phyloP scores from a whole-genome alignment of 2,329 filamentous ascomycete species.

The Beauveria sp. region DNA sequence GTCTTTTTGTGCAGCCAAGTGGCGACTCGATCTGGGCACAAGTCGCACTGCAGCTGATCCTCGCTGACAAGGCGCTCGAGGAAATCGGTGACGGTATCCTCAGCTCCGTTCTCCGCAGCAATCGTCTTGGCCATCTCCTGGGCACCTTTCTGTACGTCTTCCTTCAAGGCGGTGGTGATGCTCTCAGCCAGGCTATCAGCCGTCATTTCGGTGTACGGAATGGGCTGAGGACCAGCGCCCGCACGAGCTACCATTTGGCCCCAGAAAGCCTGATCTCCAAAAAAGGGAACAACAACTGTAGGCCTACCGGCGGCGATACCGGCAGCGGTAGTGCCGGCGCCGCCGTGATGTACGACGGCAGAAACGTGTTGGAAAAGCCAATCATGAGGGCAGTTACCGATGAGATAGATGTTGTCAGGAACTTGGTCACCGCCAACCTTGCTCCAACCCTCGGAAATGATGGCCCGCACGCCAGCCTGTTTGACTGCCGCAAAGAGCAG shows the following conservation, averaged over 20 bases:
- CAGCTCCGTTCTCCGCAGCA: constrained; percentile 44
- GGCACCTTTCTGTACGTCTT: constrained; percentile 32
- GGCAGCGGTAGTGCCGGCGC: constrained; percentile 58
- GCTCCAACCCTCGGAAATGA: constrained; percentile 60
- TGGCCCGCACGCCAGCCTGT: constrained; percentile 48
- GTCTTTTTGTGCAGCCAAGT: constrained; percentile 55
- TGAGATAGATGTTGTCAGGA: constrained; percentile 48
- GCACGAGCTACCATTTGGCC: constrained; percentile 54
- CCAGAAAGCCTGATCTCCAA: constrained; percentile 60
- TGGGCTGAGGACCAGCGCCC: constrained; percentile 51
- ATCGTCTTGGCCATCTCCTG: constrained; percentile 44
- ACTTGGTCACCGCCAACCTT: constrained; percentile 43
- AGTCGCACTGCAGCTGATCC: constrained; percentile 48
- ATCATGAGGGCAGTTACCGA: constrained; percentile 59
- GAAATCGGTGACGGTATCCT: constrained; percentile 45
- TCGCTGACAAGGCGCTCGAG: constrained; percentile 43
- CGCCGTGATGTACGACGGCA: constrained; percentile 56
- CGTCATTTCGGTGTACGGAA: constrained; percentile 51
- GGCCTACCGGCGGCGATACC: constrained; percentile 52
- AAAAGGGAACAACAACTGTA: constrained; percentile 60
- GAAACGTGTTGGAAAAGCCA: constrained; percentile 55
- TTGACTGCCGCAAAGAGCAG: constrained; percentile 54
- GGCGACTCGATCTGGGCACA: constrained; percentile 50
- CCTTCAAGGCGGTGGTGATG: constrained; percentile 44
- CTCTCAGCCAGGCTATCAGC: constrained; percentile 46